Percentiles rank a stretch among this genome's conserved stretches.
Conservation (phyloP, 1,284 basidiomycete species). For the Leccinum cinnamomeum region DNA sequence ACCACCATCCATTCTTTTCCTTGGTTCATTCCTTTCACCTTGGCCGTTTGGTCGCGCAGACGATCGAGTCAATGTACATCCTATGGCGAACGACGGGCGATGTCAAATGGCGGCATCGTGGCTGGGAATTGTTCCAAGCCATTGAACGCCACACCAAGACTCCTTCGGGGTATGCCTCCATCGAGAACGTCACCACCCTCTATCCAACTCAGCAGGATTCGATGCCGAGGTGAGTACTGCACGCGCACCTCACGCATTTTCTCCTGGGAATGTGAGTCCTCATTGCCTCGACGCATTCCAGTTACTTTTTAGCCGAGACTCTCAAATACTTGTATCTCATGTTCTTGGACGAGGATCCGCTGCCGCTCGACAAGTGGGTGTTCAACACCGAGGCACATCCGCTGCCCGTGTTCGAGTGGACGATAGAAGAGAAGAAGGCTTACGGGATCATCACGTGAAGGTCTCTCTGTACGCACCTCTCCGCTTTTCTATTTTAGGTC, state of each 20-base stretch:
- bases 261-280: not conserved
- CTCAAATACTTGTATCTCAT: slow-evolving; percentile 68
- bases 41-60: slow-evolving; percentile 38
- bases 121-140: slow-evolving; percentile 73
- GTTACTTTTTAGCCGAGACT: slow-evolving; percentile 74
- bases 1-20: not conserved
- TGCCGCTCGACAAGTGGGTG: slow-evolving; percentile 74
- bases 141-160: slow-evolving; percentile 61
- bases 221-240: slow-evolving; percentile 13
- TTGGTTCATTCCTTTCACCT: not conserved
- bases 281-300: slow-evolving; percentile 24
- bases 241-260: not conserved
- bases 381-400: slow-evolving; percentile 87
- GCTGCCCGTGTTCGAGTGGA: slow-evolving; percentile 73
- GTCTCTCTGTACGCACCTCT: not conserved
- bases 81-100: slow-evolving; percentile 73
- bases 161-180: slow-evolving; percentile 55
- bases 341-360: slow-evolving; percentile 54
- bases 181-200: slow-evolving; percentile 46
- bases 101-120: slow-evolving; percentile 68
- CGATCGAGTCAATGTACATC: slow-evolving; percentile 67
- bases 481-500: not conserved
- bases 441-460: slow-evolving; percentile 32
- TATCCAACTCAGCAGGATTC: slow-evolving; percentile 23
- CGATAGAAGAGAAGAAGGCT: slow-evolving; percentile 43